phyloP scores from a whole-genome alignment of 208 protist species.

The Trypanosoma scelopori region DNA sequence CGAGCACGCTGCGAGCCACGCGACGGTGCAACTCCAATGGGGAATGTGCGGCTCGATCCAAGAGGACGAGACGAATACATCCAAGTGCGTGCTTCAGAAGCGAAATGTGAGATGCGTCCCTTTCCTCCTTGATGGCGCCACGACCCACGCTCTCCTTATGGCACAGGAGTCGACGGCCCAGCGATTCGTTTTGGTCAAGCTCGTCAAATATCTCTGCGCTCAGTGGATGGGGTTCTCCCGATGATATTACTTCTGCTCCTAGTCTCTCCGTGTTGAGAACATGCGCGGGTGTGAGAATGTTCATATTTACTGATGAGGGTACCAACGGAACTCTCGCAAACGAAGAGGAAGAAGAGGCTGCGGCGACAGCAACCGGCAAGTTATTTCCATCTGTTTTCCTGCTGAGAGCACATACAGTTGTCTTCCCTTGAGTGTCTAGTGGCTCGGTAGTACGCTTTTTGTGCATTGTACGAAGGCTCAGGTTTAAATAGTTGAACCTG shows the following conservation, averaged over 20 bases:
- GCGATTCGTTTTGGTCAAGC: conserved; percentile 7
- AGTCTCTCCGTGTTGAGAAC: no score
- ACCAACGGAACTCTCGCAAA: neutral
- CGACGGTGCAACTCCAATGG: conserved; percentile 17
- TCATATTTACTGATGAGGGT: no score
- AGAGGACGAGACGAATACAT: neutral
- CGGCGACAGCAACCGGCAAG: no score
- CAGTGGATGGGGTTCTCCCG: no score
- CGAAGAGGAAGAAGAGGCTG: no score
- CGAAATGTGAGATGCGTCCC: neutral
- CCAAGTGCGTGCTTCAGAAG: conserved; percentile 7
- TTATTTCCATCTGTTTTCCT: no score
- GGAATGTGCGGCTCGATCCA: conserved; percentile 21
- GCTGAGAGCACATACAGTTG: no score
- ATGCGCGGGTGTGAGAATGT: no score
- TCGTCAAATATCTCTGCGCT: neutral
- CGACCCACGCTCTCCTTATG: conserved; percentile 12
- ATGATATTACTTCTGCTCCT: no score
- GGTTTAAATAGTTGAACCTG: neutral
- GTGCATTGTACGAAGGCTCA: conserved; percentile 1
- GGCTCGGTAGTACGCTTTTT: no score
- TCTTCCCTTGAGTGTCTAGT: neutral
- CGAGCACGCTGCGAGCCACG: conserved; percentile 10
- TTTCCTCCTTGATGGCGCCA: neutral
- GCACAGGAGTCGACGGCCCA: conserved; percentile 19